Percentiles rank a stretch among this genome's conserved stretches.
phyloP scores from a whole-genome alignment of 352 stramenopile species.

The Elongisporangium senticosum region DNA sequence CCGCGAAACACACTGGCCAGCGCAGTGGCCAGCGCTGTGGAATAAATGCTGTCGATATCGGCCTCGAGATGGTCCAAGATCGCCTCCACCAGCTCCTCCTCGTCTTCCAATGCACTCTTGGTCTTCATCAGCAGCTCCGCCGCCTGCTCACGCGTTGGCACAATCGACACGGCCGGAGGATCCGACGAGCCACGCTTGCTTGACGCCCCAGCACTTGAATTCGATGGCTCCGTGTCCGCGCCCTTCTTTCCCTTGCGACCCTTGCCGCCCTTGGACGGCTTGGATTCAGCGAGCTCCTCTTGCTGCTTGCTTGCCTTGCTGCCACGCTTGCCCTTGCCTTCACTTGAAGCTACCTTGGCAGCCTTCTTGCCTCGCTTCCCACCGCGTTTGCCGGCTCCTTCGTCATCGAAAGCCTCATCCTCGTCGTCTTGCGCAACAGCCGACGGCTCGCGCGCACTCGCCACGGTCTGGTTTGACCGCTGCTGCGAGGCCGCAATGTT shows the following conservation, averaged over 20 bases:
- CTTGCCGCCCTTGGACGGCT: conserved; percentile 34
- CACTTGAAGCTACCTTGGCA: conserved; percentile 16
- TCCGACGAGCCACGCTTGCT: background rate
- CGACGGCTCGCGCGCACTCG: conserved; percentile 6
- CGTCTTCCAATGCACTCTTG: conserved; percentile 40
- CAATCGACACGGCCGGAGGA: conserved; percentile 27
- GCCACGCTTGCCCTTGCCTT: conserved; percentile 39
- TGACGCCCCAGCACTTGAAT: conserved; percentile 2
- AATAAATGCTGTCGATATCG: conserved; percentile 47
- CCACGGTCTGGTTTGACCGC: conserved; percentile 8
- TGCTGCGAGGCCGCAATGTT: conserved; percentile 26
- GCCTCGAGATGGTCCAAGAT: conserved; percentile 38
- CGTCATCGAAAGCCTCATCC: conserved; percentile 35
- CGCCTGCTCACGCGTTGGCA: conserved; percentile 36
- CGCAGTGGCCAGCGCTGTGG: conserved; percentile 34
- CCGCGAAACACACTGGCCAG: conserved; percentile 65
- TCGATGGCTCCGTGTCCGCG: conserved; percentile 14
- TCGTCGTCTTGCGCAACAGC: conserved; percentile 12
- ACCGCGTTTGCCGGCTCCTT: conserved; percentile 26
- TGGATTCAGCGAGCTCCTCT: conserved; percentile 18
- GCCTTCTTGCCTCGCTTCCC: conserved; percentile 28
- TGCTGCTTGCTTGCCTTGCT: conserved; percentile 27
- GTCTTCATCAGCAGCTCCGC: conserved; percentile 32
- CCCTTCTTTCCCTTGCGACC: conserved; percentile 27
- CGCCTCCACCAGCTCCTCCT: conserved; percentile 62